A percentile compares a stretch with the other conserved stretches of the same genome.
These are phyloP conservation scores for Crataegus laevigata DNA, from an alignment of 306 rosid genomes.

Conservation along the genomic window DNA sequence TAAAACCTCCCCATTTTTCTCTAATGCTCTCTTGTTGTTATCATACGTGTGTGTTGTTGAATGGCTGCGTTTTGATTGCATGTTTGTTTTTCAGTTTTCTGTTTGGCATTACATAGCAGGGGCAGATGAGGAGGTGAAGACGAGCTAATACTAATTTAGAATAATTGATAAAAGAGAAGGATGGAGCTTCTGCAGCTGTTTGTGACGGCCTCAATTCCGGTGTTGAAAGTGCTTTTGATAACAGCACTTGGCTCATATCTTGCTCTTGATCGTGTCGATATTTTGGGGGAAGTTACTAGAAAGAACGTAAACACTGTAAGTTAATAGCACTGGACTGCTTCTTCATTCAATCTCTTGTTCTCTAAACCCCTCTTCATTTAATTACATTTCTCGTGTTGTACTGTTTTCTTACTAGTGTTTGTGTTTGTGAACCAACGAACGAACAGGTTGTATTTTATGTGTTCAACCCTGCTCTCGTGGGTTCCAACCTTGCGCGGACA, in stretches of 20 bases:
- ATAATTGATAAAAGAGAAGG: no score
- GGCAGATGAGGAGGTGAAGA: no score
- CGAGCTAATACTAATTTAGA: no score
- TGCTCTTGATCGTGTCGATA: constrained; percentile 35
- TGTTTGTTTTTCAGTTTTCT: no score
- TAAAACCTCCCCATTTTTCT: no score
- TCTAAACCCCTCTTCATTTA: no score
- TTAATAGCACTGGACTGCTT: background rate
- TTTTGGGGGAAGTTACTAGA: constrained; percentile 39
- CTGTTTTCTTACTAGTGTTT: no score
- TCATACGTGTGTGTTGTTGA: no score
- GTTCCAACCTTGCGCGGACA: constrained; percentile 31
- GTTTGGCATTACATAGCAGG: no score
- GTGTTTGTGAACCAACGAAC: background rate
- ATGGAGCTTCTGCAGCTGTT: constrained; percentile 40
- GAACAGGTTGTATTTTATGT: constrained; percentile 46
- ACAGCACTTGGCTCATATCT: constrained; percentile 47
- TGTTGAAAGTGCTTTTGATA: constrained; percentile 40
- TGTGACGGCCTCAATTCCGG: constrained; percentile 44
- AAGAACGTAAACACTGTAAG: constrained; percentile 43
- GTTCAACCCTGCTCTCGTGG: constrained; percentile 44
- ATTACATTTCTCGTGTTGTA: no score
- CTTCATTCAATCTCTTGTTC: background rate
- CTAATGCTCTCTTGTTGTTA: no score
- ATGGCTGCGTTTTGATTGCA: no score